Conservation (phyloP, 2,329 filamentous ascomycete genomes). For the Exophiala lecanii-corni region DNA sequence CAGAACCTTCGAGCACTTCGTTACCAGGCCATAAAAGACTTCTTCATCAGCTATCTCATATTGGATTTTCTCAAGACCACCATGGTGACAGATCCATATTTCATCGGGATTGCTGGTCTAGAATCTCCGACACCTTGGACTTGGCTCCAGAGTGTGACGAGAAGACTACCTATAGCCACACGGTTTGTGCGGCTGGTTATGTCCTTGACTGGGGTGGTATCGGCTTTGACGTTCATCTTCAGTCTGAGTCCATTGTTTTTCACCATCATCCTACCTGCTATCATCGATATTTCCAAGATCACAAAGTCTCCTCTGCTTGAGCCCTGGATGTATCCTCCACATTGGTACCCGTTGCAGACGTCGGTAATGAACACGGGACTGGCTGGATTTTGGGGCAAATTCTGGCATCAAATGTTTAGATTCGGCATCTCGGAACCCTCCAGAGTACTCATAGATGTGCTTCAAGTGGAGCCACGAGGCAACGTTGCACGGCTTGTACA, state of each 20-base stretch:
- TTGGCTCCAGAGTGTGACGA: constrained; percentile 8
- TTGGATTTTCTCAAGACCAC: constrained; percentile 66
- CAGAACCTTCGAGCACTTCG: constrained; percentile 11
- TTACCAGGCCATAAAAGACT: constrained; percentile 19
- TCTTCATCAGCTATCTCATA: constrained; percentile 58
- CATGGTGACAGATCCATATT: constrained; percentile 76
- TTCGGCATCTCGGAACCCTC: constrained; percentile 46
- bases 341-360: constrained; percentile 47
- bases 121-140: constrained; percentile 35
- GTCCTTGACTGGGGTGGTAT: constrained; percentile 53
- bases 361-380: constrained; percentile 59
- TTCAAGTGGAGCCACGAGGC: constrained; percentile 13
- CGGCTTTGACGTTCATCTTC: constrained; percentile 59
- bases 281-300: constrained; percentile 43
- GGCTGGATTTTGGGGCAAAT: constrained; percentile 74
- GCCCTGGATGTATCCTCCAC: constrained; percentile 58
- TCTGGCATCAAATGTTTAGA: constrained; percentile 91
- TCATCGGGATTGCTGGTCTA: constrained; percentile 54
- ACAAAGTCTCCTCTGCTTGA: constrained; percentile 57
- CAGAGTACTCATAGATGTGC: constrained; percentile 16
- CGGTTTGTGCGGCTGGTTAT: constrained; percentile 54
- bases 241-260: constrained; percentile 58
- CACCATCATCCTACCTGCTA: constrained; percentile 44
- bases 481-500: constrained; percentile 36
- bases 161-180: constrained; percentile 30